Evolutionary conservation across 768 basidiomycete genomes (phyloP).

Genomic region (Chlorophyllum brunneum): DNA sequence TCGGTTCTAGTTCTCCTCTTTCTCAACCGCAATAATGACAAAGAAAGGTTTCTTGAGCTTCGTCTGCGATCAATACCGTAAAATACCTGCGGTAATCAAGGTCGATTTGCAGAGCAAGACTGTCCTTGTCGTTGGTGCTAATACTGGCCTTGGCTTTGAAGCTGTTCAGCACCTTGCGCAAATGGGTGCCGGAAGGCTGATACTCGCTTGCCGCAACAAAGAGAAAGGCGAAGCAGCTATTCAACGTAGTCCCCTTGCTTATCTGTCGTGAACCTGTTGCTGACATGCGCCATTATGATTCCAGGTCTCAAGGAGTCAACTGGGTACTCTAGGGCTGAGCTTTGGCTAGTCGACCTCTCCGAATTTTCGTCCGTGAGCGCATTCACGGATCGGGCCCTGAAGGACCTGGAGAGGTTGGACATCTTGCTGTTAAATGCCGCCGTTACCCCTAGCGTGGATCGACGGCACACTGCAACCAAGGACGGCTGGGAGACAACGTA

Average conservation of each 20-base stretch:
- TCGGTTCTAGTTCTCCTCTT: neutral
- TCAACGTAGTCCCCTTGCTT: neutral
- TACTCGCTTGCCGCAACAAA: conserved; percentile 33
- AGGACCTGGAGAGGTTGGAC: conserved; percentile 32
- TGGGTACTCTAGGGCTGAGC: conserved; percentile 29
- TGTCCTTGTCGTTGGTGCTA: conserved; percentile 46
- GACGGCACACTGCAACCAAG: conserved; percentile 19
- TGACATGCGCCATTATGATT: neutral
- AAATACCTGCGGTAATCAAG: conserved; percentile 25
- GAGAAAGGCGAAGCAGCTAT: conserved; percentile 31
- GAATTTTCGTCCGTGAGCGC: conserved; percentile 32
- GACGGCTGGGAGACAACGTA: conserved; percentile 49
- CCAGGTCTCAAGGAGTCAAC: conserved; percentile 25
- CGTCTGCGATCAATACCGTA: conserved; percentile 5
- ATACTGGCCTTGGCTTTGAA: conserved; percentile 46
- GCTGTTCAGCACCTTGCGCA: conserved; percentile 40
- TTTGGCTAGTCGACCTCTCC: conserved; percentile 35
- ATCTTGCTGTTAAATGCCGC: conserved; percentile 45
- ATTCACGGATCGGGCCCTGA: conserved; percentile 31
- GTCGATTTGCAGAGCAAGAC: conserved; percentile 41
- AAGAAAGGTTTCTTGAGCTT: neutral
- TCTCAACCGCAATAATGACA: neutral
- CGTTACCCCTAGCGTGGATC: conserved; percentile 4
- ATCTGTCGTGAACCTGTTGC: neutral
- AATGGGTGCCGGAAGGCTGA: conserved; percentile 36